phyloP scores from a whole-genome alignment of 2,329 filamentous ascomycete genomes.

The Diaporthe capsici region DNA sequence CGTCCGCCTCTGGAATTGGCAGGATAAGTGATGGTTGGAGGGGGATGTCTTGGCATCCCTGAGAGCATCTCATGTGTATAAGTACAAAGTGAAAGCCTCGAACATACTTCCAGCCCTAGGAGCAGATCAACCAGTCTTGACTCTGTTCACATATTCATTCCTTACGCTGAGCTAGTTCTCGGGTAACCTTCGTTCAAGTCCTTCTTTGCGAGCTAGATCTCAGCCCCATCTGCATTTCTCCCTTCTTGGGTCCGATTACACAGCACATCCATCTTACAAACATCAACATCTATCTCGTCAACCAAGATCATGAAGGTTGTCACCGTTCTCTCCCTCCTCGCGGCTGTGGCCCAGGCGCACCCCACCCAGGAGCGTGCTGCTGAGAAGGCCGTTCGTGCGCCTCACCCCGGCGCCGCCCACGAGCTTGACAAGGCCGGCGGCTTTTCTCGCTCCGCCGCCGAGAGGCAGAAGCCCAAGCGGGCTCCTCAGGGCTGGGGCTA shows the following conservation, averaged over 20 bases:
- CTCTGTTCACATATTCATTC: constrained; percentile 29
- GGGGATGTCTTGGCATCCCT: constrained; percentile 4
- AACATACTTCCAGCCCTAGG: background rate
- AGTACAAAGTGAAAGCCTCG: background rate
- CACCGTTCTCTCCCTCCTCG: constrained; percentile 18
- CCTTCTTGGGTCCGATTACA: background rate
- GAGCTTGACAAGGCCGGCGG: constrained; percentile 13
- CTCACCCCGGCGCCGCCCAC: constrained; percentile 2
- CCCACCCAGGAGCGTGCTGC: background rate
- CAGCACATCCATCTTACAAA: background rate
- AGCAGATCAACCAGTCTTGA: constrained; percentile 13
- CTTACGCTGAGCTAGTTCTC: constrained; percentile 21
- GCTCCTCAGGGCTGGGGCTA: constrained; percentile 8
- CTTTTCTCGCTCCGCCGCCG: background rate
- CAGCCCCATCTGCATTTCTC: background rate
- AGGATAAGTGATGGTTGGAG: background rate
- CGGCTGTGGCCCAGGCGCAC: constrained; percentile 1
- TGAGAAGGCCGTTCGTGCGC: constrained; percentile 12
- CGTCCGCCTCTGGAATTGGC: constrained; percentile 8
- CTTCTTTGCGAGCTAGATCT: constrained; percentile 19
- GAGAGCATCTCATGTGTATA: background rate
- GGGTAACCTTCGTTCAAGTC: constrained; percentile 5
- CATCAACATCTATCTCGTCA: background rate
- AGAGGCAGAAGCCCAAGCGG: background rate
- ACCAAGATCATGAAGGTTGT: constrained; percentile 7